phyloP scores from a whole-genome alignment of 768 basidiomycete genomes.

The Boletus edulis region DNA sequence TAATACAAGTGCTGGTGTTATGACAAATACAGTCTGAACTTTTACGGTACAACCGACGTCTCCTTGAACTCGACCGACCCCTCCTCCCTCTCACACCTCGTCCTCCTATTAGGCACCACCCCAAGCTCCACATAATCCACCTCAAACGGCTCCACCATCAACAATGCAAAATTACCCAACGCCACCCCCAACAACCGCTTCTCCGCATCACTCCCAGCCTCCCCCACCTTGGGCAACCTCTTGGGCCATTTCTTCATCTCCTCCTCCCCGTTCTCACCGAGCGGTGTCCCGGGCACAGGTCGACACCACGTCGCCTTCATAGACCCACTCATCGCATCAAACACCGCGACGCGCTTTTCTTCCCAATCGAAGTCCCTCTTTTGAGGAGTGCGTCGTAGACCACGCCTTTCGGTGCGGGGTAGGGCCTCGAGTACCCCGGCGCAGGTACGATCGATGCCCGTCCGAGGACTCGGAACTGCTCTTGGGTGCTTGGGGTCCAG shows the following conservation, averaged over 20 bases:
- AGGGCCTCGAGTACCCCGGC: conserved; percentile 33
- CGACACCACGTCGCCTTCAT: conserved; percentile 75
- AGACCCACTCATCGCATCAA: conserved; percentile 53
- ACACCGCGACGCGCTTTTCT: conserved; percentile 54
- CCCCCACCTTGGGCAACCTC: conserved; percentile 47
- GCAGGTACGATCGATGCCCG: conserved; percentile 53
- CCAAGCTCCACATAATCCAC: conserved; percentile 63
- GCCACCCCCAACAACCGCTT: conserved; percentile 51
- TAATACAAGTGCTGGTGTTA: no score
- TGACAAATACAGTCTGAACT: no score
- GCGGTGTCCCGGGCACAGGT: conserved; percentile 58
- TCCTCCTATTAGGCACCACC: conserved; percentile 55
- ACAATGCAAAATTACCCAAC: conserved; percentile 64
- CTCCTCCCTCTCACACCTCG: conserved; percentile 46
- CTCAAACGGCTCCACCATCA: conserved; percentile 53
- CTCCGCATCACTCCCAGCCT: conserved; percentile 43
- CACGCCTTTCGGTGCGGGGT: conserved; percentile 19
- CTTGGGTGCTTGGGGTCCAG: conserved; percentile 66
- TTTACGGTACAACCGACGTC: conserved; percentile 60
- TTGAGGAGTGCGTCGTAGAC: conserved; percentile 32
- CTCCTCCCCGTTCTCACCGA: conserved; percentile 47
- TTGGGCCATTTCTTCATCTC: conserved; percentile 63
- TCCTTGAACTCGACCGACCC: conserved; percentile 51
- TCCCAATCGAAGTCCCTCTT: conserved; percentile 58
- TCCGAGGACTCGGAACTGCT: conserved; percentile 75